A percentile compares a stretch with the other conserved stretches of the same genome.
These are phyloP conservation scores for Rhododendron mucronatum DNA, from an alignment of 148 eudicot genomes.

Conservation along the genomic window DNA sequence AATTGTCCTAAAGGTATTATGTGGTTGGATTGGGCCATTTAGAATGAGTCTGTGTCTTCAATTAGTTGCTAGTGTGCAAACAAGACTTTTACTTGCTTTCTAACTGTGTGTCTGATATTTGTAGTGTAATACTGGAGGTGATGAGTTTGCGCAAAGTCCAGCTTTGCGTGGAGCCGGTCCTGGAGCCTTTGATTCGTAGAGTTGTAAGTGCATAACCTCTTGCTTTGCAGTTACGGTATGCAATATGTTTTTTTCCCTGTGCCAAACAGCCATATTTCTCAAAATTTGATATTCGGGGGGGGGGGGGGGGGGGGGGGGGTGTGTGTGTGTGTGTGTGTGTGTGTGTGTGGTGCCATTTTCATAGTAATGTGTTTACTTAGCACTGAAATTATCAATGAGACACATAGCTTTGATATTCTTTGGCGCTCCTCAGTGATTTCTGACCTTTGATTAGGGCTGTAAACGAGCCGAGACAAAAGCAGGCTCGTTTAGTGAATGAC, in stretches of 20 bases:
- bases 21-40: background rate
- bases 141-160: constrained; percentile 43
- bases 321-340: too few species aligned
- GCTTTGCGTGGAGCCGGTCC: constrained; percentile 42
- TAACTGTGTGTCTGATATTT: constrained; percentile 2
- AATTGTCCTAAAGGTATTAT: background rate
- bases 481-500: too few species aligned
- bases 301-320: too few species aligned
- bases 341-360: background rate
- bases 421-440: background rate
- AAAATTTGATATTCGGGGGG: background rate
- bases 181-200: constrained; percentile 50
- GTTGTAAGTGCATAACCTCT: constrained; percentile 47
- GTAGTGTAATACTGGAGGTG: constrained; percentile 55
- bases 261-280: background rate
- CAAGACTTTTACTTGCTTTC: background rate
- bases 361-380: background rate
- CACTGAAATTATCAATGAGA: background rate
- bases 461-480: too few species aligned
- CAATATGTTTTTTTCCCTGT: background rate
- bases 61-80: background rate
- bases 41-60: background rate
- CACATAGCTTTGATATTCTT: background rate
- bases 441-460: too few species aligned
- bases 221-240: background rate